Conservation (phyloP, 352 stramenopile species). For the Saprolegnia diclina region DNA sequence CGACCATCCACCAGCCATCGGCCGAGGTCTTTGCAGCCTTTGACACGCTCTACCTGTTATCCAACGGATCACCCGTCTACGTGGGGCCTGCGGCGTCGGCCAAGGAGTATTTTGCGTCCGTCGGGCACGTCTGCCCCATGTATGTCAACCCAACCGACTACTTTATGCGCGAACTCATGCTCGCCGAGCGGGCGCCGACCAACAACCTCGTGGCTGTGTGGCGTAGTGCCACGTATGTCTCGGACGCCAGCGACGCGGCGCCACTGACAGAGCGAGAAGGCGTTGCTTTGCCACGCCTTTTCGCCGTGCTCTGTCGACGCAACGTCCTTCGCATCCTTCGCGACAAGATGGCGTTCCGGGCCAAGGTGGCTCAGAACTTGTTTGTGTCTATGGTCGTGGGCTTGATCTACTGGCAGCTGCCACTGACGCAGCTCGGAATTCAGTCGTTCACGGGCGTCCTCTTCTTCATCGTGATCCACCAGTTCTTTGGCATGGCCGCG, state of each 20-base stretch:
- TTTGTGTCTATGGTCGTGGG: slow-evolving; percentile 38
- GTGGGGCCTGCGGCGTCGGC: slow-evolving; percentile 41
- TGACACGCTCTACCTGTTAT: slow-evolving; percentile 53
- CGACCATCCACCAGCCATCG: slow-evolving; percentile 81
- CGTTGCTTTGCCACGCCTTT: slow-evolving; percentile 31
- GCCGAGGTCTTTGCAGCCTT: slow-evolving; percentile 54
- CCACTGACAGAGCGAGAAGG: neutral
- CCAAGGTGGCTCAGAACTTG: slow-evolving; percentile 33
- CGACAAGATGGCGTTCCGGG: slow-evolving; percentile 33
- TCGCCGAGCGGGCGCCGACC: slow-evolving; percentile 31
- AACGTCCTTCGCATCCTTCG: slow-evolving; percentile 40
- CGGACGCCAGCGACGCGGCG: neutral
- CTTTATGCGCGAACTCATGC: slow-evolving; percentile 49
- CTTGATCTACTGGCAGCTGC: slow-evolving; percentile 45
- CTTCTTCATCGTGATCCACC: slow-evolving; percentile 42
- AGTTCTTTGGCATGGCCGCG: slow-evolving; percentile 37
- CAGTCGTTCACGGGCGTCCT: slow-evolving; percentile 42
- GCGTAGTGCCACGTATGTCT: no score
- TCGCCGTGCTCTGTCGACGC: slow-evolving; percentile 37
- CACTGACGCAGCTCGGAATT: slow-evolving; percentile 36
- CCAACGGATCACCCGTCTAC: slow-evolving; percentile 46
- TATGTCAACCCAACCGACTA: slow-evolving; percentile 61
- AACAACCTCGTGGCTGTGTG: neutral
- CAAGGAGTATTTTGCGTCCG: slow-evolving; percentile 51
- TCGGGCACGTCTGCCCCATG: slow-evolving; percentile 45